Percentiles rank a stretch among this genome's conserved stretches.
phyloP scores from a whole-genome alignment of 2,329 filamentous ascomycete genomes.

The Botrytis paeoniae region DNA sequence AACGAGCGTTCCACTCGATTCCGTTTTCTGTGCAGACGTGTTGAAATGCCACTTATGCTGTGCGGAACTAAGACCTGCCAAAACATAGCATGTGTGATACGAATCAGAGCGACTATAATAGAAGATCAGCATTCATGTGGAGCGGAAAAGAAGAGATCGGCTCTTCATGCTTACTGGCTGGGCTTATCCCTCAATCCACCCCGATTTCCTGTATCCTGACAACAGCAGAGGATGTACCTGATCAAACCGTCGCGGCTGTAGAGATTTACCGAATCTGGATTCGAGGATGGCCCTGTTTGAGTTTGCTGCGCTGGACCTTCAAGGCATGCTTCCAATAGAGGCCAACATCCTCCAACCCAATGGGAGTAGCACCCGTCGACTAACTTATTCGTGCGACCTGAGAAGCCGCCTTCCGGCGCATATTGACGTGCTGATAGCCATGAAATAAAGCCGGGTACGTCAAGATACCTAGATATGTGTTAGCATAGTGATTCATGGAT shows the following conservation, averaged over 20 bases:
- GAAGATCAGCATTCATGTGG: conserved; percentile 24
- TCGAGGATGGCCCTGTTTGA: conserved; percentile 20
- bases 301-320: conserved; percentile 42
- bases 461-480: conserved; percentile 58
- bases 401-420: conserved; percentile 86
- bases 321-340: conserved; percentile 78
- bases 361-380: conserved; percentile 98
- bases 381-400: conserved; percentile 93
- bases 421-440: conserved; percentile 92
- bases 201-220: conserved; percentile 66
- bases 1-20: conserved; percentile 34
- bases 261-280: conserved; percentile 44
- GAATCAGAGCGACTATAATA: conserved; percentile 67
- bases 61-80: conserved; percentile 78
- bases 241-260: conserved; percentile 84
- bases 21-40: conserved; percentile 37
- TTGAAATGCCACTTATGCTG: conserved; percentile 64
- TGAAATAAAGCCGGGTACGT: conserved; percentile 72
- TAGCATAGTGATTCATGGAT: conserved; percentile 22
- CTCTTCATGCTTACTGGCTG: conserved; percentile 62
- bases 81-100: conserved; percentile 91
- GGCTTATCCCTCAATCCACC: conserved; percentile 94
- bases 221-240: conserved; percentile 86
- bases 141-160: conserved; percentile 20
- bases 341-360: conserved; percentile 96